Percentiles rank a stretch among this genome's conserved stretches.
These are phyloP conservation scores for Ochromonas danica DNA, from an alignment of 108 stramenopile species.

Conservation along the genomic window DNA sequence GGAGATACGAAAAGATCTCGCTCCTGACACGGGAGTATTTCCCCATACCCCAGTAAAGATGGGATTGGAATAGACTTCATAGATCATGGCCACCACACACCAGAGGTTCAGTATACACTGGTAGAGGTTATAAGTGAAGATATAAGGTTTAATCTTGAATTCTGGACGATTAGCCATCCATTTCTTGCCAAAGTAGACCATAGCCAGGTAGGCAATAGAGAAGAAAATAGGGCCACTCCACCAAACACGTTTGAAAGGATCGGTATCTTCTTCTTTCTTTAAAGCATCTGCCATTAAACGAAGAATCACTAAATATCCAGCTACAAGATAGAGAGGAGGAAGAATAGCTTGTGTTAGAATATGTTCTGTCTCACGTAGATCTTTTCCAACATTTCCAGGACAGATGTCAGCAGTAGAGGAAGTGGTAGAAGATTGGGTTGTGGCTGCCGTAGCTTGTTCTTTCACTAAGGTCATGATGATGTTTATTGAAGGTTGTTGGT, in stretches of 20 bases:
- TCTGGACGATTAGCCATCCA: not conserved
- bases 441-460: too few species aligned
- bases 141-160: constrained; percentile 37
- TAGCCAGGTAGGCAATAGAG: constrained; percentile 20
- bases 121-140: constrained; percentile 35
- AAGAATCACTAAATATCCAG: constrained; percentile 25
- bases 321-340: not conserved
- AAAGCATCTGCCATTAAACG: constrained; percentile 3
- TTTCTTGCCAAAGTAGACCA: constrained; percentile 19
- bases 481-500: too few species aligned
- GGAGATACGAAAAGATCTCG: not conserved
- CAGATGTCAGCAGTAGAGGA: too few species aligned
- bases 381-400: too few species aligned
- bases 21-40: not conserved
- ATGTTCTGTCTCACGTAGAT: not conserved
- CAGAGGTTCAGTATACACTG: constrained; percentile 30
- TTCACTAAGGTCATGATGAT: too few species aligned
- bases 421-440: too few species aligned
- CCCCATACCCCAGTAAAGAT: constrained; percentile 17
- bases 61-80: constrained; percentile 34
- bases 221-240: constrained; percentile 36
- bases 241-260: constrained; percentile 30
- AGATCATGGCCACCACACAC: constrained; percentile 27
- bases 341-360: not conserved
- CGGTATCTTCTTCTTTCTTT: constrained; percentile 6